These are phyloP conservation scores for Candida silvicultrix DNA, from an alignment of 805 yeast genomes.

Conservation along the genomic window DNA sequence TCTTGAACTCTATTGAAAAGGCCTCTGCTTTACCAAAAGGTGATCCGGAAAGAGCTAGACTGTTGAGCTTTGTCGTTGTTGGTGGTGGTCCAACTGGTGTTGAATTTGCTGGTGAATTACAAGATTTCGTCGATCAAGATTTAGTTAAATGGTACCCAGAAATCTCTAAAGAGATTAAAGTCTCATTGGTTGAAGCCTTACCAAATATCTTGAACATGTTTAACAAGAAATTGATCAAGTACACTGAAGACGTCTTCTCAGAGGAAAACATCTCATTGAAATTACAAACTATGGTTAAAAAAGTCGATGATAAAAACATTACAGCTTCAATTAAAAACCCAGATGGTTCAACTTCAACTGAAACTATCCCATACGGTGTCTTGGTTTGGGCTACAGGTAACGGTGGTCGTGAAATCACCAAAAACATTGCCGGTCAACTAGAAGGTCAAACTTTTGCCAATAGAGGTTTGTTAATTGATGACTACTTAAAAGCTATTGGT, in stretches of 20 bases:
- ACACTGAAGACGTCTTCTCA: conserved; percentile 74
- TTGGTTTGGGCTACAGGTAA: conserved; percentile 98
- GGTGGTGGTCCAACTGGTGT: conserved; percentile 99
- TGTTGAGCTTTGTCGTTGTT: conserved; percentile 84
- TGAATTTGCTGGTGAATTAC: conserved; percentile 93
- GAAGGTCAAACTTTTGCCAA: conserved; percentile 79
- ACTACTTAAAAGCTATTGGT: conserved; percentile 77
- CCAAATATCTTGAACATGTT: conserved; percentile 82
- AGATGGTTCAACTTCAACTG: conserved; percentile 53
- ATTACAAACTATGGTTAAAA: conserved; percentile 84
- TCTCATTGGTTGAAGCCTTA: conserved; percentile 83
- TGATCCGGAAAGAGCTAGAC: conserved; percentile 75
- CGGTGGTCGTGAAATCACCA: conserved; percentile 74
- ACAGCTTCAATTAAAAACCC: conserved; percentile 61
- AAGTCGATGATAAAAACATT: conserved; percentile 67
- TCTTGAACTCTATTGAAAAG: conserved; percentile 85
- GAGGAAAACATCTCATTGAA: conserved; percentile 64
- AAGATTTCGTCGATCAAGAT: conserved; percentile 91
- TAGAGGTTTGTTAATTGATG: conserved; percentile 86
- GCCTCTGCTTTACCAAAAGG: conserved; percentile 71
- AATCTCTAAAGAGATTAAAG: conserved; percentile 74
- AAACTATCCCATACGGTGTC: conserved; percentile 81
- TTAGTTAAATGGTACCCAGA: conserved; percentile 84
- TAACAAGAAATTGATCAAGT: conserved; percentile 60
- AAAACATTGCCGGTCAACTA: conserved; percentile 58